Conservation (phyloP, 2,329 filamentous ascomycete genomes). For the Penicillium sumatraense region DNA sequence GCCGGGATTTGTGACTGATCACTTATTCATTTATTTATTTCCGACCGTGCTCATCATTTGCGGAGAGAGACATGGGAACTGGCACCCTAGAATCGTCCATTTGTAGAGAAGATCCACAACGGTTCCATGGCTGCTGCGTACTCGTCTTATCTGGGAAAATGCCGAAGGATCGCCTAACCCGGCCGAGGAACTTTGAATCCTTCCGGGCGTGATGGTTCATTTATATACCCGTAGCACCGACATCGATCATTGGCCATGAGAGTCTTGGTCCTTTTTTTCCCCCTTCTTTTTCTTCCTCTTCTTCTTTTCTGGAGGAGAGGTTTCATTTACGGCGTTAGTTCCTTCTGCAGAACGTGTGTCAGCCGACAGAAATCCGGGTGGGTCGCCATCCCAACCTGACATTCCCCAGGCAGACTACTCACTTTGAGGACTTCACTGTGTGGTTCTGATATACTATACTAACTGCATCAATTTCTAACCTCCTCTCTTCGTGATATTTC, state of each 20-base stretch:
- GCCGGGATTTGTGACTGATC: constrained; percentile 6
- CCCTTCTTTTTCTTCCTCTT: neutral
- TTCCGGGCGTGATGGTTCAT: neutral
- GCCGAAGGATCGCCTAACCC: constrained; percentile 28
- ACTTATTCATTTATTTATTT: neutral
- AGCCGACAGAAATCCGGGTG: neutral
- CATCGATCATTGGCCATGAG: neutral
- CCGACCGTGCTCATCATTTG: neutral
- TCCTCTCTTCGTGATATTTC: no score
- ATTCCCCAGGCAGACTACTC: neutral
- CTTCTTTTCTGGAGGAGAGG: neutral
- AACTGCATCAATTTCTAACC: no score
- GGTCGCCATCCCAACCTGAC: neutral
- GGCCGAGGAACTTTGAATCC: constrained; percentile 22
- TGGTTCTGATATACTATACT: neutral
- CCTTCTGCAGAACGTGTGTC: neutral
- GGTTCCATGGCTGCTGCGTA: constrained; percentile 12
- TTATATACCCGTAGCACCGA: neutral
- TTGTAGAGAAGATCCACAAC: constrained; percentile 18
- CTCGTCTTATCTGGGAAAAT: neutral
- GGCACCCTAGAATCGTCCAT: neutral
- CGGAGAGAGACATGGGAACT: constrained; percentile 1
- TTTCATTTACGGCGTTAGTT: neutral
- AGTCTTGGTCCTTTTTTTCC: neutral
- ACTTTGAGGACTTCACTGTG: neutral